Evolutionary conservation across 176 grass and related monocot genomes (phyloP).

Genomic region (Puccinellia tenuiflora): DNA sequence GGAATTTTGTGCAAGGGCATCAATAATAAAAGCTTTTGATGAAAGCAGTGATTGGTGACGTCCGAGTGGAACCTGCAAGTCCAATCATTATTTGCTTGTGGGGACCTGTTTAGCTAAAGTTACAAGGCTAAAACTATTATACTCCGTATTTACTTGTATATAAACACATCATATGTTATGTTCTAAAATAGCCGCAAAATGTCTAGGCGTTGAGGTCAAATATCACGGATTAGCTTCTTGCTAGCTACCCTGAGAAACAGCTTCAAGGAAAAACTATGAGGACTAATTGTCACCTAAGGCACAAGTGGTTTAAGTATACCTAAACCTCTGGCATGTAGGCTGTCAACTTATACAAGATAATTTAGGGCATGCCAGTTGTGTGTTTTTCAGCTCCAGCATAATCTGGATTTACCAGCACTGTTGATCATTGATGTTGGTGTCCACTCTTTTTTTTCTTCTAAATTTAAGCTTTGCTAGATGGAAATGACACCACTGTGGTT

Average conservation of each 20-base stretch:
- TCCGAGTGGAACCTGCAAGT: not conserved
- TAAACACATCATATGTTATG: not conserved
- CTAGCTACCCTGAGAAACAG: not conserved
- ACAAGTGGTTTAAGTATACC: not conserved
- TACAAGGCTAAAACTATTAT: not conserved
- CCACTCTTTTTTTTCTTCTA: not conserved
- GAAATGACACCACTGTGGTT: not conserved
- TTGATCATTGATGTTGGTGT: not conserved
- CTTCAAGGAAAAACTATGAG: not conserved
- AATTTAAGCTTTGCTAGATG: not conserved
- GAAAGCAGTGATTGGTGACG: not conserved
- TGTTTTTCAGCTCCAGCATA: not conserved
- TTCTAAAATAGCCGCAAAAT: not conserved
- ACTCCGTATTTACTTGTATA: not conserved
- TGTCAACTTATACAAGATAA: not conserved
- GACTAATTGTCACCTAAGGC: not conserved
- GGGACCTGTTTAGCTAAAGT: not conserved
- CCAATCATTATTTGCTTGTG: conserved; percentile 3
- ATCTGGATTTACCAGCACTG: not conserved
- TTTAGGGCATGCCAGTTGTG: not conserved
- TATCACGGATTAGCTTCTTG: not conserved
- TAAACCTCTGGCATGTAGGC: not conserved
- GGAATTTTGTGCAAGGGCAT: not conserved
- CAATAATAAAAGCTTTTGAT: not conserved
- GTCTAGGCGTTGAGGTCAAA: not conserved